Evolutionary conservation across 306 rosid species (phyloP), one percentile per base, ranked within the genome.

Genomic region (Bauhinia variegata): DNA sequence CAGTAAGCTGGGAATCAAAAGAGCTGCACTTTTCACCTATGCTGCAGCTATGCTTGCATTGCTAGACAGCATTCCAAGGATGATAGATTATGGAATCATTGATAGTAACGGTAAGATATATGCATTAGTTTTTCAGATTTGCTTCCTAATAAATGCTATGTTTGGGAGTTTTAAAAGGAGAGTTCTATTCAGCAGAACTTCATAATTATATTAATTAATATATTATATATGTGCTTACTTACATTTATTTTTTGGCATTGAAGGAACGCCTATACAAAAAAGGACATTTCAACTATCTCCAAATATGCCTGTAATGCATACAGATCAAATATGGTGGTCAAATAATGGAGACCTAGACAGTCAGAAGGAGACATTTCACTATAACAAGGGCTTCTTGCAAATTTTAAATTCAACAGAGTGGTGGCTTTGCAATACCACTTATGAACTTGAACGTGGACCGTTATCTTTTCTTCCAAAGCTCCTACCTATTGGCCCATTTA

Each of bases 401-500:
- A 3, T 16, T 12, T 17, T 2, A n/a, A 11, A 13, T 15, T 12
- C 13, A 14, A n/a, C 23, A 23, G 28, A 17, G 17, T 36, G 41
- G 41, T 36, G 41, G 28, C 7, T 49, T 1, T 49, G 18, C 54
- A 49, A 49, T 28, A 49, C 54, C 12, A 8, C 10, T 49, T 49
- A 49, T 14, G 18, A 49, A 49, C 28, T 49, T 15, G 54, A 49
- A 49, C 23, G 0, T 8, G 23, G 14, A n/a, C 2, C 28, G 0
- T 17, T 49, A 49, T 7, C 54, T 4, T 12, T 49, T 3, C 5
- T 7, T 17, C 23, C 23, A 49, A 49, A 17, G 7, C 54, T 49
- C 19, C 23, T 56, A 15, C 62, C 62, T 11, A 10, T 56, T 4
- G 62, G 62, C 5, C 62, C 43, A 31, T 47, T 63, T 31, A 4